Conservation (phyloP, 306 rosid genomes). For the Cicer cuneatum region DNA sequence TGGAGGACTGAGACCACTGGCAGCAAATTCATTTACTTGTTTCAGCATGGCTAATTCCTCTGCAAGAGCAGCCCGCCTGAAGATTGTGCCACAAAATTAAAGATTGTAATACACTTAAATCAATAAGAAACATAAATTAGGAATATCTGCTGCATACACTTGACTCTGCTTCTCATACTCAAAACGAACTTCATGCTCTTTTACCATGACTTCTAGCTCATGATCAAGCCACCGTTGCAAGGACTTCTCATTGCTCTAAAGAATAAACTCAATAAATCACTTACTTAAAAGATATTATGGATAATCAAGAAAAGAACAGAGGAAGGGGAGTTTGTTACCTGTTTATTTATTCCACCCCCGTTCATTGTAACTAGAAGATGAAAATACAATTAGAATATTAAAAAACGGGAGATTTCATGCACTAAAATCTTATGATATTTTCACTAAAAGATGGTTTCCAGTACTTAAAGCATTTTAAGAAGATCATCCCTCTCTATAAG, state of each 20-base stretch:
- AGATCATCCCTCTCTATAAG: constrained; percentile 3
- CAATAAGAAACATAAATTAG: constrained; percentile 10
- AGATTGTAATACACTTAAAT: constrained; percentile 30
- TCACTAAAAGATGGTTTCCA: constrained; percentile 28
- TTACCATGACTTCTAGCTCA: constrained; percentile 96
- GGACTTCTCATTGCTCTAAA: constrained; percentile 85
- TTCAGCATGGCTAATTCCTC: constrained; percentile 90
- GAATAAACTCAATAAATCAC: constrained; percentile 45
- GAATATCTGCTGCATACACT: constrained; percentile 67
- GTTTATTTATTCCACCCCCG: constrained; percentile 78
- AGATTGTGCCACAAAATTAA: constrained; percentile 41
- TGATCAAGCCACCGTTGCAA: constrained; percentile 96
- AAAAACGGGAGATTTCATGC: constrained; percentile 7
- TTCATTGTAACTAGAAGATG: constrained; percentile 63
- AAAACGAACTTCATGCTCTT: constrained; percentile 95
- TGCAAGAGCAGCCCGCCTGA: constrained; percentile 91
- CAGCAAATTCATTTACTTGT: constrained; percentile 81
- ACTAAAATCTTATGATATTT: constrained; percentile 29
- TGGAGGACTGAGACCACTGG: constrained; percentile 92
- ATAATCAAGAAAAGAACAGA: constrained; percentile 36
- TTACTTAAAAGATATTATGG: constrained; percentile 37
- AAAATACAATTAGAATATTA: constrained; percentile 49
- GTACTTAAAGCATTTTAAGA: constrained; percentile 22
- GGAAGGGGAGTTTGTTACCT: constrained; percentile 61
- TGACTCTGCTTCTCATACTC: constrained; percentile 98